Conservation (phyloP, 1,139 yeast genomes). For the Zygoascus hellenicus region DNA sequence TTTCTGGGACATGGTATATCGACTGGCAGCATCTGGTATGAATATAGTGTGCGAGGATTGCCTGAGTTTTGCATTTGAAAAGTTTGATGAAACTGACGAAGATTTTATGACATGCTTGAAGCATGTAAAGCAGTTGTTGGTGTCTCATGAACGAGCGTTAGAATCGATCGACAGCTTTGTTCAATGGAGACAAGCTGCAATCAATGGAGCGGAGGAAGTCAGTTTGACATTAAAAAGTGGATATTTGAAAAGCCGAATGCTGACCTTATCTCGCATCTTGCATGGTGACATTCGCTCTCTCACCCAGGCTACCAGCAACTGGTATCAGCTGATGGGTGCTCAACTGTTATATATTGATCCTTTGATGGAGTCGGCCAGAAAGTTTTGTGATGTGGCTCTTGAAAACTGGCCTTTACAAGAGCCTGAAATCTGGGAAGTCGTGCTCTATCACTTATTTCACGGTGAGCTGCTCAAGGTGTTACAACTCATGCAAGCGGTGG, state of each 20-base stretch:
- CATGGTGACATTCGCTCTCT: slow-evolving; percentile 53
- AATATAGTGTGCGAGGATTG: slow-evolving; percentile 2
- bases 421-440: slow-evolving; percentile 50
- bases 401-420: slow-evolving; percentile 37
- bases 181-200: slow-evolving; percentile 24
- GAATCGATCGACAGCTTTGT: slow-evolving; percentile 19
- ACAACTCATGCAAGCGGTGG: slow-evolving; percentile 55
- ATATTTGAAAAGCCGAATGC: slow-evolving; percentile 16
- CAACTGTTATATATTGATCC: slow-evolving; percentile 60
- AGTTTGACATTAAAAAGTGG: slow-evolving; percentile 14
- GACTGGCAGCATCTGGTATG: slow-evolving; percentile 1
- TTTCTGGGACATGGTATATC: slow-evolving; percentile 5
- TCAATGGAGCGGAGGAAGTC: slow-evolving; percentile 15
- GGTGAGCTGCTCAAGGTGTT: slow-evolving; percentile 56
- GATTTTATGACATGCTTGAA: slow-evolving; percentile 19
- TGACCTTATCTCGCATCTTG: slow-evolving; percentile 21
- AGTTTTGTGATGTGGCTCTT: slow-evolving; percentile 37
- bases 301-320: slow-evolving; percentile 43
- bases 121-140: slow-evolving; percentile 18
- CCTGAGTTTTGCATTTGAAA: slow-evolving; percentile 3
- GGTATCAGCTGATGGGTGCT: slow-evolving; percentile 71
- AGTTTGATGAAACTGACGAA: not conserved
- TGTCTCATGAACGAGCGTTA: slow-evolving; percentile 18
- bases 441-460: slow-evolving; percentile 54
- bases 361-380: slow-evolving; percentile 39